Evolutionary conservation across 768 basidiomycete species (phyloP).

Genomic region (Arthromyces matolae): DNA sequence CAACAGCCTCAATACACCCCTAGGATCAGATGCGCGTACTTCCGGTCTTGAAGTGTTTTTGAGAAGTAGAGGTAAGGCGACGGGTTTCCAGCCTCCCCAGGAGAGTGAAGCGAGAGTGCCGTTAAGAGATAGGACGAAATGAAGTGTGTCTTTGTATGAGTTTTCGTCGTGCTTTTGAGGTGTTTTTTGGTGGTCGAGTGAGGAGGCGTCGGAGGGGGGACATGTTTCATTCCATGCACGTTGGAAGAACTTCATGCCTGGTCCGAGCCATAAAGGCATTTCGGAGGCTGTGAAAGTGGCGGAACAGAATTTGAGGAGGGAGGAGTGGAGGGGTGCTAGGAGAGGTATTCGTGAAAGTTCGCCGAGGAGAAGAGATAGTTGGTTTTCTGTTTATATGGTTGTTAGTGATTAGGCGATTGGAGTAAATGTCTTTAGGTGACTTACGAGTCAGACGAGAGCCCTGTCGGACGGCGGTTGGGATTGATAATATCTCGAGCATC

Average conservation of each 20-base stretch:
- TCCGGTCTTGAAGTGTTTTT: slow-evolving; percentile 41
- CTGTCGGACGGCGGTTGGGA: slow-evolving; percentile 61
- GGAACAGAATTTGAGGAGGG: slow-evolving; percentile 38
- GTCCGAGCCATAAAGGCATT: slow-evolving; percentile 47
- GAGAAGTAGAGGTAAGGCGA: slow-evolving; percentile 58
- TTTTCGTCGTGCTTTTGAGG: slow-evolving; percentile 6
- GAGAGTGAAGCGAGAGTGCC: slow-evolving; percentile 59
- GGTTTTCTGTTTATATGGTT: too few species aligned
- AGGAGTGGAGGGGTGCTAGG: slow-evolving; percentile 22
- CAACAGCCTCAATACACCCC: slow-evolving; percentile 43
- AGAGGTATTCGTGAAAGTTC: slow-evolving; percentile 29
- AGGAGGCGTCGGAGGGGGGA: too few species aligned
- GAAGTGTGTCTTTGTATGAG: background rate
- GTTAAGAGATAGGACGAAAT: slow-evolving; percentile 52
- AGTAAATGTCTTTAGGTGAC: too few species aligned
- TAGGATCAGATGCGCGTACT: slow-evolving; percentile 42
- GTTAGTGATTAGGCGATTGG: too few species aligned
- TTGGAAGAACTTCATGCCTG: slow-evolving; percentile 55
- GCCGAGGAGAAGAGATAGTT: slow-evolving; percentile 30
- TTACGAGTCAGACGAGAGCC: slow-evolving; percentile 66
- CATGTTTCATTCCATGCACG: slow-evolving; percentile 38
- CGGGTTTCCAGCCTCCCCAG: slow-evolving; percentile 77
- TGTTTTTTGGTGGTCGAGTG: too few species aligned
- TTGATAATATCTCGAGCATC: slow-evolving; percentile 51
- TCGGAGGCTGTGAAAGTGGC: slow-evolving; percentile 40